Percentiles rank a stretch among this genome's conserved stretches.
Evolutionary conservation across 1,284 basidiomycete species (phyloP).

Genomic region (Pascua guehoae): DNA sequence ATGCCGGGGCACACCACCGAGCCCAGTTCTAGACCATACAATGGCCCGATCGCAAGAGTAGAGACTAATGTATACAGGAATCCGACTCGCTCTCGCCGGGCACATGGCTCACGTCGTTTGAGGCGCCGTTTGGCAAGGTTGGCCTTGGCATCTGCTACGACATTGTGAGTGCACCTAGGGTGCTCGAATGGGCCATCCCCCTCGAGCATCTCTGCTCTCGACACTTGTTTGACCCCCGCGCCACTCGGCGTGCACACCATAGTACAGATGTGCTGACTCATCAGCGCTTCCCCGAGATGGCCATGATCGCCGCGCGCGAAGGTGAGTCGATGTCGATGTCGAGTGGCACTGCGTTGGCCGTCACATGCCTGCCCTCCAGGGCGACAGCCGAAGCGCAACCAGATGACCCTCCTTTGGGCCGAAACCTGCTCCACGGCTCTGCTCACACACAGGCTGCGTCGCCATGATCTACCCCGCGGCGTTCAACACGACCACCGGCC

Average conservation of each 20-base stretch:
- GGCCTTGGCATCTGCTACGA: constrained; percentile 54
- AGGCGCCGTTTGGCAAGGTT: constrained; percentile 62
- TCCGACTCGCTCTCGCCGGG: constrained; percentile 88
- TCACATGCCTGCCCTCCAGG: no score
- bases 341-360: no score
- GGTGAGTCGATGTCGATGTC: constrained; percentile 52
- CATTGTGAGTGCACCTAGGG: constrained; percentile 36
- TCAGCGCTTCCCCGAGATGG: constrained; percentile 85
- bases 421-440: not conserved
- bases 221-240: no score
- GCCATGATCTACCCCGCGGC: constrained; percentile 79
- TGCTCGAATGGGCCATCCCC: not conserved
- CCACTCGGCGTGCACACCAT: not conserved
- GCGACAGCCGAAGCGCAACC: no score
- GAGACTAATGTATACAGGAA: constrained; percentile 59
- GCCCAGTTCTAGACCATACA: no score
- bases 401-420: no score
- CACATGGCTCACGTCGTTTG: constrained; percentile 71
- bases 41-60: not conserved
- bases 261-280: not conserved
- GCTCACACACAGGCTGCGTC: constrained; percentile 63
- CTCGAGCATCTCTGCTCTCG: no score
- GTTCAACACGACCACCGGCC: constrained; percentile 76
- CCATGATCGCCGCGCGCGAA: constrained; percentile 83
- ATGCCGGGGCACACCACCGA: no score